Base-by-base conservation (phyloP, 306 rosid species). In the Dalbergia cultrata region DNA sequence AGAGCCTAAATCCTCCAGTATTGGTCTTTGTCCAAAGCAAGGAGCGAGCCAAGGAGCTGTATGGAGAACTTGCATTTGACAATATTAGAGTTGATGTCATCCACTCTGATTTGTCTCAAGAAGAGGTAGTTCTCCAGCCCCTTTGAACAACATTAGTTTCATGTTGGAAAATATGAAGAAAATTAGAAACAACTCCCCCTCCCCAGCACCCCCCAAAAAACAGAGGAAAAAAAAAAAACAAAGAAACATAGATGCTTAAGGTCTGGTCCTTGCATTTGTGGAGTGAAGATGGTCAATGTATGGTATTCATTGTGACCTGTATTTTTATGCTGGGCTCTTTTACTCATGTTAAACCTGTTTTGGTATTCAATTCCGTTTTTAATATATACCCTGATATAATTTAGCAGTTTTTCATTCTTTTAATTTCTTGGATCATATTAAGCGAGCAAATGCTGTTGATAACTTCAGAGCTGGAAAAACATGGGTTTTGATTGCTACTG, bases 401-500 rank as follows among this genome's bases (percentile, higher is more conserved):
- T 65, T 67, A 71, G 41, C 54, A 31, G 53, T 52, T 70, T 41
- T 81, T 67, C 52, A n/a, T 45, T 31, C 21, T 78, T 37, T 79
- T 84, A 37, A 83, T 69, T 22, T 70, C 61, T 68, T 50, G 14
- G 71, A 67, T 60, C 74, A 74, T 71, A 71, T 82, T 14, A 93
- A 95, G 99, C 90, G 99, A 84, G 96, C 91, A 86, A 81, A 92
- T 82, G 98, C 91, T 59, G 92, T 95, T 33, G 90, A 95, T 70
- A 81, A 87, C 87, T 95, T 95, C 91, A 87, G 99, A 90, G 93
- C 97, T 34, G 97, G 99, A 26, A 91, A 93, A 83, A 89, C 97
- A 50, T 95, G 99, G 99, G 96, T 95, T 82, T 87, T 95, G 77
- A 93, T 95, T 84, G 98, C 98, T 71, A 95, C 97, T 66, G 99